Base-by-base conservation (phyloP, 2,329 filamentous ascomycete genomes). In the Fusarium sp. region DNA sequence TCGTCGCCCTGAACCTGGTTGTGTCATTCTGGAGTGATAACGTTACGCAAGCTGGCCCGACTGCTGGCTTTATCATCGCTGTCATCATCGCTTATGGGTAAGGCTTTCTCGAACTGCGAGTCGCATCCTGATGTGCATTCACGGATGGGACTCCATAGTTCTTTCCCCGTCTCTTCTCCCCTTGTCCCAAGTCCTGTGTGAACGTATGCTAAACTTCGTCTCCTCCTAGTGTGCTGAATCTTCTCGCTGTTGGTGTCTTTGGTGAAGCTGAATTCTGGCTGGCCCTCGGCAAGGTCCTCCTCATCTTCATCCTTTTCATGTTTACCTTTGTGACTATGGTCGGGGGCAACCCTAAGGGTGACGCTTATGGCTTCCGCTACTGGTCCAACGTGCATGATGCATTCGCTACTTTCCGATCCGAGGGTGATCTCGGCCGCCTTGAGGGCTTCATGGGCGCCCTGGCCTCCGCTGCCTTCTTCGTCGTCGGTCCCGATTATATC, bases 171-270 rank as follows among this genome's bases (percentile, higher is more conserved):
- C 33, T 57, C 33, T 53, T 50, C 40, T 46, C 18, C 3, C 28
- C 26, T 40, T 37, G 37, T 33, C 42, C 46, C 11, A 37, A n/a
- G 15, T 46, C 40, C n/a, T 57, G 49, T 65, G 53, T 62, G 67
- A 33, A 40, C 44, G 50, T 33, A 71, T 59, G 60, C 68, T 71
- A 69, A 71, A 69, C 64, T 33, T 45, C 46, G 56, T 64, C 46
- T 52, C 40, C 30, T 55, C 28, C 51, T 67, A 72, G 66, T 56
- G 40, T 72, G 42, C n/a, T 41, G 30, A 90, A 91, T 71, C 2
- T 71, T 15, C 47, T 71, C 51, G 69, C 69, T 55, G 69, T 71
- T 49, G 68, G 68, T 60, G 41, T 71, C 28, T 71, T 71, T 36
- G 69, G 69, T 57, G 69, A 71, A 69, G 68, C 68, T 52, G 68